Percentiles rank a stretch among this genome's conserved stretches.
Evolutionary conservation across 108 stramenopile species (phyloP).

Genomic region (Stephanodiscus minutulus): DNA sequence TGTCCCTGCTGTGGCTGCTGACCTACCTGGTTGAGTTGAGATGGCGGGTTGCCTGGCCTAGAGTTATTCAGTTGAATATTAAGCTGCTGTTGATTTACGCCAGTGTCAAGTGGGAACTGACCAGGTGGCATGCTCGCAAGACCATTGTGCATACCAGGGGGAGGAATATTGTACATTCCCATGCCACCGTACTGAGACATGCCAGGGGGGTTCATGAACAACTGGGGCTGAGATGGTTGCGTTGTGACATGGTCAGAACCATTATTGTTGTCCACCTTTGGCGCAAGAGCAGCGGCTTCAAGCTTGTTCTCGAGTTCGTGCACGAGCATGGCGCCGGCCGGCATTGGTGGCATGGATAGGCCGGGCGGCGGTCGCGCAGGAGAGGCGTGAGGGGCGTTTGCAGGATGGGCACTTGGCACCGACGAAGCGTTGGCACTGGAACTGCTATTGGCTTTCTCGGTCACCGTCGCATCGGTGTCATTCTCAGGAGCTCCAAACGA

Average conservation of each 20-base stretch:
- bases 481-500: conserved; percentile 61
- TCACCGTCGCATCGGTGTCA: conserved; percentile 41
- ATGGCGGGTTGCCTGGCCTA: conserved; percentile 9
- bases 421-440: conserved; percentile 17
- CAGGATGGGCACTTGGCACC: too few relatives aligned
- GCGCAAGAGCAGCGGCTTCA: conserved; percentile 57
- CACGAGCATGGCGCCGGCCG: conserved; percentile 77
- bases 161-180: conserved; percentile 57
- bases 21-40: conserved; percentile 27
- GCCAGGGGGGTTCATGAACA: conserved; percentile 44
- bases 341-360: conserved; percentile 87
- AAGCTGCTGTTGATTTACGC: conserved; percentile 69
- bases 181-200: conserved; percentile 64
- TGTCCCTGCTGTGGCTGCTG: conserved; percentile 31
- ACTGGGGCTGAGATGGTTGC: conserved; percentile 44
- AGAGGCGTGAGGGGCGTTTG: conserved; percentile 57
- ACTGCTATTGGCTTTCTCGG: conserved; percentile 28
- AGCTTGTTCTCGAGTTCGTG: conserved; percentile 86
- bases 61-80: conserved; percentile 16
- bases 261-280: conserved; percentile 32
- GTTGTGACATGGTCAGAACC: conserved; percentile 12
- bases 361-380: conserved; percentile 88
- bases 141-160: conserved; percentile 33
- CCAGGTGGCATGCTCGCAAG: conserved; percentile 47
- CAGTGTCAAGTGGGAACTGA: conserved; percentile 50